These are phyloP conservation scores for Ophiostoma angusticollis DNA, from an alignment of 2,329 filamentous ascomycete genomes.

Conservation along the genomic window DNA sequence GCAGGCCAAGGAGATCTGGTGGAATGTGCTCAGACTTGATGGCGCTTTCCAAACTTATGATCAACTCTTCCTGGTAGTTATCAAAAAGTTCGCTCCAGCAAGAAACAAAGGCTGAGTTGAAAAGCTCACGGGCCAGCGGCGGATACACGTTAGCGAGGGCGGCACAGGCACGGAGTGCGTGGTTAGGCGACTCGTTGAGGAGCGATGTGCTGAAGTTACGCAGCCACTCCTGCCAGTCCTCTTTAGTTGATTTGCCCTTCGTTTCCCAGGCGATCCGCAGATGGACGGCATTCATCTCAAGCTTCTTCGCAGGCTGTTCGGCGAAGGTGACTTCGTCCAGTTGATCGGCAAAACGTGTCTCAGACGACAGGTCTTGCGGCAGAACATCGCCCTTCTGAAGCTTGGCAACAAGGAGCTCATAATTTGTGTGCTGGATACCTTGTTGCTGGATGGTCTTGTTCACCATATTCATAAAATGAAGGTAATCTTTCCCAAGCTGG, in stretches of 20 bases:
- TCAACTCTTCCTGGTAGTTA: slow-evolving; percentile 91
- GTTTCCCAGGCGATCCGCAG: slow-evolving; percentile 96
- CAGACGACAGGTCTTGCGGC: slow-evolving; percentile 87
- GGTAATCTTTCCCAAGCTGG: slow-evolving; percentile 87
- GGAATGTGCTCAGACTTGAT: slow-evolving; percentile 93
- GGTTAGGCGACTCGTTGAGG: slow-evolving; percentile 88
- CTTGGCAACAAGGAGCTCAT: slow-evolving; percentile 83
- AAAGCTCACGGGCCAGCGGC: slow-evolving; percentile 81
- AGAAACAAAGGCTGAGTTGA: slow-evolving; percentile 97
- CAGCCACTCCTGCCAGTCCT: slow-evolving; percentile 99
- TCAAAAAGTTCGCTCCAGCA: slow-evolving; percentile 98
- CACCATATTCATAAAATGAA: slow-evolving; percentile 86
- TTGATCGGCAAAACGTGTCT: slow-evolving; percentile 64
- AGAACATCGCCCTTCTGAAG: slow-evolving; percentile 87
- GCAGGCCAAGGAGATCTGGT: slow-evolving; percentile 82
- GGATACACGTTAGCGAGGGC: slow-evolving; percentile 83
- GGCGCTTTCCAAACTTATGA: slow-evolving; percentile 88
- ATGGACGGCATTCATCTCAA: slow-evolving; percentile 95
- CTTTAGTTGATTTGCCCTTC: slow-evolving; percentile 87
- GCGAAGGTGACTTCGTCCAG: slow-evolving; percentile 69
- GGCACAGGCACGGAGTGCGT: slow-evolving; percentile 85
- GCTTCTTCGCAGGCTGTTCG: slow-evolving; percentile 73
- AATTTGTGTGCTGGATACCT: slow-evolving; percentile 80
- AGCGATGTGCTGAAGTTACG: slow-evolving; percentile 91
- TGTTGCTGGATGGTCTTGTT: slow-evolving; percentile 73